A percentile compares a stretch with the other conserved stretches of the same genome.
Conservation (phyloP, 202 grass and related monocot species). For the Brachypodium distachyon region DNA sequence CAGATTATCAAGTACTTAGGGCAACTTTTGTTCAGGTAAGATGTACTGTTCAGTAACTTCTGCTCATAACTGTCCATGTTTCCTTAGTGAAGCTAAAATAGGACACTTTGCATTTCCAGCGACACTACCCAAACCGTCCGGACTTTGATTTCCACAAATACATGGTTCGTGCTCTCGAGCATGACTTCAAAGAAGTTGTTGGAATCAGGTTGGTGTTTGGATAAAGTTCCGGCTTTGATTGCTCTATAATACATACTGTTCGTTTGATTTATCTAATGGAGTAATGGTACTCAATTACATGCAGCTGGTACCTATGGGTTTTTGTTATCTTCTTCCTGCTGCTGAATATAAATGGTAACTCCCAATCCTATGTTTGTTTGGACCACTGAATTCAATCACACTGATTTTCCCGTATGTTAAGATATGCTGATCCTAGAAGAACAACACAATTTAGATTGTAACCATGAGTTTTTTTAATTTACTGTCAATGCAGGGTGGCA, state of each 20-base stretch:
- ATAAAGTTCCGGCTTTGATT: neutral
- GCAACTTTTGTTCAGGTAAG: constrained; percentile 59
- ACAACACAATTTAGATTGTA: neutral
- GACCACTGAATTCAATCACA: neutral
- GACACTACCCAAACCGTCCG: constrained; percentile 27
- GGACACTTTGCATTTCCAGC: constrained; percentile 14
- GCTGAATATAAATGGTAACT: constrained; percentile 57
- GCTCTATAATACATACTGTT: neutral
- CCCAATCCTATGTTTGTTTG: neutral
- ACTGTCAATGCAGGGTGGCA: constrained; percentile 64
- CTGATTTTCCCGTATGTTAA: neutral
- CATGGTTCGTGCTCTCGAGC: constrained; percentile 64
- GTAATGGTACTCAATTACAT: neutral
- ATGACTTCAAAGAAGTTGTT: constrained; percentile 77
- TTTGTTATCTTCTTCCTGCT: constrained; percentile 69
- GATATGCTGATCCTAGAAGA: neutral
- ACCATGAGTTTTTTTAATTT: neutral
- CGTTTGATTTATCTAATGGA: neutral
- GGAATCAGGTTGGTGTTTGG: constrained; percentile 53
- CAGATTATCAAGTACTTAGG: constrained; percentile 60
- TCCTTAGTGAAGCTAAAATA: neutral
- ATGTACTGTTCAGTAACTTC: neutral
- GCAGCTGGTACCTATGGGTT: constrained; percentile 82
- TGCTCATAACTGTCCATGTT: constrained; percentile 3
- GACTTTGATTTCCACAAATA: constrained; percentile 74